phyloP scores from a whole-genome alignment of 2,329 filamentous ascomycete genomes.

The Aplosporella prunicola region DNA sequence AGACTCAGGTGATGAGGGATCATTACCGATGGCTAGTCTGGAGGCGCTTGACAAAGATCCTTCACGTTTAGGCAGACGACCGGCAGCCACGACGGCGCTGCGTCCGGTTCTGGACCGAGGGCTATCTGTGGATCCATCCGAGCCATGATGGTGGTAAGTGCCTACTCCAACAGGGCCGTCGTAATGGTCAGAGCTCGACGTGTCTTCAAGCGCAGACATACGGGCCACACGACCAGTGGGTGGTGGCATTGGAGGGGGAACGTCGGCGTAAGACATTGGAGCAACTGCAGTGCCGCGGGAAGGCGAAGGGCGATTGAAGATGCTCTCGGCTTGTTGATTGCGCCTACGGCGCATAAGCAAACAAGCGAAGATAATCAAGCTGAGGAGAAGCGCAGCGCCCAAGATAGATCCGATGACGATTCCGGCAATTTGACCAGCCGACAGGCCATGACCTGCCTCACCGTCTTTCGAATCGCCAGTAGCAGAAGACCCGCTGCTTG shows the following conservation, averaged over 20 bases:
- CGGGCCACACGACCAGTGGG: constrained; percentile 60
- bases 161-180: constrained; percentile 23
- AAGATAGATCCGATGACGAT: constrained; percentile 74
- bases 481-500: constrained; percentile 41
- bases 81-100: constrained; percentile 25
- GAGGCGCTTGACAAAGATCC: constrained; percentile 88
- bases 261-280: constrained; percentile 36
- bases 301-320: constrained; percentile 86
- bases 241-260: constrained; percentile 50
- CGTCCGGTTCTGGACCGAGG: constrained; percentile 1
- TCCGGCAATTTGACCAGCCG: constrained; percentile 82
- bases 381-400: constrained; percentile 59
- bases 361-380: constrained; percentile 52
- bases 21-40: constrained; percentile 56
- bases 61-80: constrained; percentile 54
- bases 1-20: constrained; percentile 48
- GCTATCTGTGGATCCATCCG: constrained; percentile 3
- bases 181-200: constrained; percentile 48
- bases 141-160: constrained; percentile 21
- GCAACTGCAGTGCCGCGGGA: constrained; percentile 28
- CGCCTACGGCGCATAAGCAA: constrained; percentile 48
- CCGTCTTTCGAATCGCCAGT: constrained; percentile 22
- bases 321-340: constrained; percentile 56
- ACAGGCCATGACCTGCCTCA: constrained; percentile 43
- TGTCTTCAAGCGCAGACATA: constrained; percentile 86